Evolutionary conservation across 495 filamentous ascomycete genomes (phyloP), one percentile per base, ranked within the genome.

Genomic region (Podospora sp.): DNA sequence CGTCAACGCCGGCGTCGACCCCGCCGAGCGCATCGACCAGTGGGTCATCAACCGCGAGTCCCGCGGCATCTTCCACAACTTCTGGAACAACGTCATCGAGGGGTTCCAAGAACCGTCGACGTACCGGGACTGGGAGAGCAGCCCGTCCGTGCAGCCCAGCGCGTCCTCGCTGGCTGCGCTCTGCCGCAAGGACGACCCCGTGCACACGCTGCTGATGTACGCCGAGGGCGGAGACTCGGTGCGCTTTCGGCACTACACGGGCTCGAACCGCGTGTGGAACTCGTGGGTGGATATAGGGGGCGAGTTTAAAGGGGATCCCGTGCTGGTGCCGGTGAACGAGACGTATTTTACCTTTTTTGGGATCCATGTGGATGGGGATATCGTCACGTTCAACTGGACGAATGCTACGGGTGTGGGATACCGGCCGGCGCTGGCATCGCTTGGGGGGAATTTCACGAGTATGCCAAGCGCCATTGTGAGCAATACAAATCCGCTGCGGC

Each of bases 11-110:
- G 21, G 27, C n/a, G 33, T 8, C 22, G 60, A 36, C 11, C 14
- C 35, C 1, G 29, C 60, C 2, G 63, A 58, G 14, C 63, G 63
- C 1, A 65, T 65, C 29, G 63, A 65, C 29, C 63, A 65, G 35
- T 65, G 63, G 63, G 55, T 65, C 2, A 35, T 65, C 33, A 53
- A 65, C 62, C 26, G 55, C 21, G 49, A 50, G 3, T 12, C 27
- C 11, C 53, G 33, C 1, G 52, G 21, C 14, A 35, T 65, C 22
- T 24, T 33, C 21, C 63, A 65, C 53, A 29, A 65, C 53, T 36
- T 59, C 8, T 65, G 63, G 63, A 49, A 65, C 53, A 20, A 24
- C 3, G 33, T 20, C n/a, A 27, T 50, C 4, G 36, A 51, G 18
- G 55, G 58, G 18, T 65, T 65, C 49, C 29, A 65, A 9, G 27